phyloP scores from a whole-genome alignment of 768 basidiomycete species.

The Termitomyces sp. region DNA sequence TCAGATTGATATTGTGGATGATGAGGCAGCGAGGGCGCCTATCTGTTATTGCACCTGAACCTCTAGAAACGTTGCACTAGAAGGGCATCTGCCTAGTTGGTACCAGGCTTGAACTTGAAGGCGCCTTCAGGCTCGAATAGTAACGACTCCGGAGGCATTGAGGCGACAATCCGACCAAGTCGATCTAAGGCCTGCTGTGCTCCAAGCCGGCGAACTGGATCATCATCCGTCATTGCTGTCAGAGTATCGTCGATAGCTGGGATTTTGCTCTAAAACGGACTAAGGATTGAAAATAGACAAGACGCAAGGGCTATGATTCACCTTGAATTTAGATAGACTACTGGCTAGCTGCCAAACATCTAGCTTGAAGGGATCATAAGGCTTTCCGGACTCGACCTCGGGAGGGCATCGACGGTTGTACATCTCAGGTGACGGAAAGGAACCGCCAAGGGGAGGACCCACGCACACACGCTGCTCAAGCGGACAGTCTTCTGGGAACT shows the following conservation, averaged over 20 bases:
- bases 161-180: neutral
- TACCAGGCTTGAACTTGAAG: neutral
- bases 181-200: conserved; percentile 4
- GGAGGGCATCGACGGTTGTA: conserved; percentile 21
- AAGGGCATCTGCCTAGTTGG: neutral
- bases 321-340: neutral
- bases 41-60: no score
- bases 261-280: conserved; percentile 1
- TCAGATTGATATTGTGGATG: no score
- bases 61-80: no score
- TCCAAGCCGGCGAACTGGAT: neutral
- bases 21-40: no score
- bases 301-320: neutral
- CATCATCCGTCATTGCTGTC: neutral
- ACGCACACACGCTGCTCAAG: conserved; percentile 10
- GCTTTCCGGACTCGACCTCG: conserved; percentile 14
- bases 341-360: conserved; percentile 7
- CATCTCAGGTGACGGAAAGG: conserved; percentile 10
- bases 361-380: conserved; percentile 6
- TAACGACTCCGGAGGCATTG: neutral
- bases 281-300: neutral
- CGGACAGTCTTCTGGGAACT: conserved; percentile 19
- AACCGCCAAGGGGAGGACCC: conserved; percentile 20
- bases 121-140: neutral
- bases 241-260: conserved; percentile 3